Conservation (phyloP, 768 basidiomycete species). For the Candolleomyces eurysporus region DNA sequence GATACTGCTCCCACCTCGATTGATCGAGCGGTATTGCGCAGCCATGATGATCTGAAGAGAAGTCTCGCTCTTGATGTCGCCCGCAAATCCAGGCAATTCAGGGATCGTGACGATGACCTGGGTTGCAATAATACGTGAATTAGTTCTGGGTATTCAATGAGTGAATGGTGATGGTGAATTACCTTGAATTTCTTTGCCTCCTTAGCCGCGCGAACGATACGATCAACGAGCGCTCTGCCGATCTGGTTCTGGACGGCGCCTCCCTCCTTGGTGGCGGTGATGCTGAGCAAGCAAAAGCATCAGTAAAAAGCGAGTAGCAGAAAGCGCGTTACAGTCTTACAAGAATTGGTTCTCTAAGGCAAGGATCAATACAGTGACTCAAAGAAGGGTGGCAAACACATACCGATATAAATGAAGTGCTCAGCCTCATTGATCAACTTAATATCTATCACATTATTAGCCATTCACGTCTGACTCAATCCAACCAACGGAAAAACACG, state of each 20-base stretch:
- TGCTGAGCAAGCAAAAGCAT: slow-evolving; percentile 40
- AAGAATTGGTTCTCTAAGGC: slow-evolving; percentile 80
- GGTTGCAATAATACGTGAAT: too few species aligned
- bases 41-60: slow-evolving; percentile 83
- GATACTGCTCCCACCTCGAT: slow-evolving; percentile 83
- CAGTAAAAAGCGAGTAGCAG: background rate
- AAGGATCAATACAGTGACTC: slow-evolving; percentile 13
- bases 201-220: slow-evolving; percentile 79
- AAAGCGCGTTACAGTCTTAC: slow-evolving; percentile 40
- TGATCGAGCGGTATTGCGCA: slow-evolving; percentile 85
- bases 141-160: too few species aligned
- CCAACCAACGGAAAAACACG: slow-evolving; percentile 25
- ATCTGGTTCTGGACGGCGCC: slow-evolving; percentile 81
- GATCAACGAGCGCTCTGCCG: slow-evolving; percentile 75
- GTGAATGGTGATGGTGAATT: background rate
- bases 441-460: slow-evolving; percentile 45
- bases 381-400: slow-evolving; percentile 19
- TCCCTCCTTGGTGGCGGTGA: slow-evolving; percentile 65
- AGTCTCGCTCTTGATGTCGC: slow-evolving; percentile 67
- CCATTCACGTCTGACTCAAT: background rate
- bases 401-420: slow-evolving; percentile 92
- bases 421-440: slow-evolving; percentile 80
- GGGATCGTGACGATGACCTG: slow-evolving; percentile 88
- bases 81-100: slow-evolving; percentile 87
- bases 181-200: slow-evolving; percentile 78